Evolutionary conservation across 2,329 filamentous ascomycete genomes (phyloP), one percentile per base, ranked within the genome.

Genomic region (Neocatenulostroma microsporum): DNA sequence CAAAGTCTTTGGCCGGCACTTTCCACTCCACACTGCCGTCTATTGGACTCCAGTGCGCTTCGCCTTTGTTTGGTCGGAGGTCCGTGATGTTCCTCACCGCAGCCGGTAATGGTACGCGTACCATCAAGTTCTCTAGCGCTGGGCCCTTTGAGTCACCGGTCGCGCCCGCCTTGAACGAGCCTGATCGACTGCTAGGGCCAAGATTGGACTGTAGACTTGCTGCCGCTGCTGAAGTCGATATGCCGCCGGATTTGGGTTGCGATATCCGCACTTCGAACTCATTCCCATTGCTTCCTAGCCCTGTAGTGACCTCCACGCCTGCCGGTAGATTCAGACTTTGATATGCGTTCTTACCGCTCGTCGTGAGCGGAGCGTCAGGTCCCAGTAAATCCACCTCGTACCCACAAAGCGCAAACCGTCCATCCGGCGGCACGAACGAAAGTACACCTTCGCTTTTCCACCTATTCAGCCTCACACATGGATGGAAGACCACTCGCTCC

Each of bases 341-440:
- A 8, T 36, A 37, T n/a, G 37, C 35, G 31, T 25, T 44, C 34
- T 46, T 51, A 21, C 30, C 34, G 24, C 10, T 37, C 19, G 40
- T 39, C 18, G 39, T 52, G 31, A 53, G 41, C 29, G 45, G 45
- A 26, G 40, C 70, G 12, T 78, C 73, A 33, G 82, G 75, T 0
- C 87, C 87, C 10, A 96, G 69, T 15, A 98, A 65, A 59, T 98
- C 85, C 14, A 94, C 86, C 60, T 95, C 89, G 56, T 98, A 98
- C 15, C 87, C 88, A 21, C 87, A 88, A 13, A 98, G 71, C 26
- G 94, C 83, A 58, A 96, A 98, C 28, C 86, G 77, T 21, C 91
- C 91, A 58, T 98, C 91, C 1, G 91, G 91, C 2, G 91, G 91
- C 10, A 98, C 77, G 54, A 98, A 98, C 56, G 85, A 94, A n/a